Percentiles rank a stretch among this genome's conserved stretches.
Conservation (phyloP, 2,329 filamentous ascomycete species). For the Ascochyta rabiei region DNA sequence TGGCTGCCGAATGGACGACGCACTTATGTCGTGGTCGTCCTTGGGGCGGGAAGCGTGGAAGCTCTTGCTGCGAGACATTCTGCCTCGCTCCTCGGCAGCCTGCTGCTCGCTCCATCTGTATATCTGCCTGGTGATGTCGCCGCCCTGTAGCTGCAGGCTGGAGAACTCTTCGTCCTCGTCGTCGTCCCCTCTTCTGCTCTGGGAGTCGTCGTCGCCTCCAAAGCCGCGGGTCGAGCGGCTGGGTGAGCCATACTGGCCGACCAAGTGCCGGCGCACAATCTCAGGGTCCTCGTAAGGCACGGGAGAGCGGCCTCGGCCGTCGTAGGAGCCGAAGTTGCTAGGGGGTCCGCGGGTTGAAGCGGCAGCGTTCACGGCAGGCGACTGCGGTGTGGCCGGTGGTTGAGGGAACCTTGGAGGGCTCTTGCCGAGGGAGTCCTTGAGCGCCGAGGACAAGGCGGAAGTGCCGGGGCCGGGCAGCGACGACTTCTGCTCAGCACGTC, state of each 20-base stretch:
- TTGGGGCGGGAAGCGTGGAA: conserved; percentile 79
- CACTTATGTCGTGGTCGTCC: conserved; percentile 80
- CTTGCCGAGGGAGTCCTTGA: conserved; percentile 74
- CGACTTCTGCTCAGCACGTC: conserved; percentile 60
- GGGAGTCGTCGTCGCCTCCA: conserved; percentile 34
- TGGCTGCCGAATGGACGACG: conserved; percentile 88
- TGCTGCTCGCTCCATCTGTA: conserved; percentile 96
- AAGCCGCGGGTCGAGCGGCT: conserved; percentile 39
- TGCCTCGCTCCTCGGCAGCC: conserved; percentile 67
- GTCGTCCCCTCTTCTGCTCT: conserved; percentile 53
- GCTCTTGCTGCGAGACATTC: conserved; percentile 81
- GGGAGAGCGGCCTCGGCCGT: conserved; percentile 63
- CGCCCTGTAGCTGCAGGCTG: conserved; percentile 88
- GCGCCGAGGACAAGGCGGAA: conserved; percentile 86
- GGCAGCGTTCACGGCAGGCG: conserved; percentile 55
- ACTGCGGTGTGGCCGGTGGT: conserved; percentile 60
- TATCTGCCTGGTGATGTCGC: conserved; percentile 91
- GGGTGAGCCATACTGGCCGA: conserved; percentile 50
- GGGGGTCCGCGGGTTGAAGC: conserved; percentile 61
- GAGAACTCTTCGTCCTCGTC: conserved; percentile 78
- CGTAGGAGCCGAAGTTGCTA: conserved; percentile 86
- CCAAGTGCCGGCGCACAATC: conserved; percentile 90
- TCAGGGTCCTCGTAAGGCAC: conserved; percentile 85
- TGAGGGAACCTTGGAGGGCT: conserved; percentile 72
- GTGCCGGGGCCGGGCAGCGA: conserved; percentile 77